phyloP scores from a whole-genome alignment of 176 grass and related monocot species.

The Dendrocalamus sinicus region DNA sequence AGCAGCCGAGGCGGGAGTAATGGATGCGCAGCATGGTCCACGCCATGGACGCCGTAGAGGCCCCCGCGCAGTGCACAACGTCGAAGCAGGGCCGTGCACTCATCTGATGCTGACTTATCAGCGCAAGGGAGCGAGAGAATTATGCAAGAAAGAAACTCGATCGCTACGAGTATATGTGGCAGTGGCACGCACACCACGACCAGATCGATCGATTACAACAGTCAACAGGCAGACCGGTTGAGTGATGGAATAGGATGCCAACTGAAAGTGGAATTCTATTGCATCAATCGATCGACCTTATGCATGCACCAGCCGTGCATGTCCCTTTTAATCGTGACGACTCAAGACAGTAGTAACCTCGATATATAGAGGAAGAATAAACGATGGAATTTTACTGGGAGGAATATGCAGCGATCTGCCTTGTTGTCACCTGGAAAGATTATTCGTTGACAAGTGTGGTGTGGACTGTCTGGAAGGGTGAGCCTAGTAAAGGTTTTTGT shows the following conservation, averaged over 20 bases:
- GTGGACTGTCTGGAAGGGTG: background rate
- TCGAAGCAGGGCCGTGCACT: slow-evolving; percentile 46
- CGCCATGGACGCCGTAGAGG: slow-evolving; percentile 53
- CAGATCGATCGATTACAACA: background rate
- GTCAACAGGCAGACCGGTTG: background rate
- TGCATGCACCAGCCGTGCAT: no score
- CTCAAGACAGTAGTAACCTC: no score
- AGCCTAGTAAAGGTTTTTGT: background rate
- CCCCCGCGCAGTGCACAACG: background rate
- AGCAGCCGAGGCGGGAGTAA: slow-evolving; percentile 45
- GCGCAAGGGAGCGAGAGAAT: no score
- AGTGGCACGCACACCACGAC: background rate
- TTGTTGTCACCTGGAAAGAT: slow-evolving; percentile 10
- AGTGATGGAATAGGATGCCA: slow-evolving; percentile 50
- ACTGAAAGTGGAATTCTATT: no score
- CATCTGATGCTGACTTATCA: slow-evolving; percentile 22
- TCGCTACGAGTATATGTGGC: background rate
- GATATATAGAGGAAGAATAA: background rate
- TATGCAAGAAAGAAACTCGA: no score
- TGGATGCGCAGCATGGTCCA: slow-evolving; percentile 52
- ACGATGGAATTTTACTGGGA: slow-evolving; percentile 6
- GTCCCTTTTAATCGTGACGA: no score
- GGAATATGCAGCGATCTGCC: background rate
- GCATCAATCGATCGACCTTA: no score
- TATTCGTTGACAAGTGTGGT: background rate